Conservation (phyloP, 805 yeast genomes). For the Ogataea angusta region DNA sequence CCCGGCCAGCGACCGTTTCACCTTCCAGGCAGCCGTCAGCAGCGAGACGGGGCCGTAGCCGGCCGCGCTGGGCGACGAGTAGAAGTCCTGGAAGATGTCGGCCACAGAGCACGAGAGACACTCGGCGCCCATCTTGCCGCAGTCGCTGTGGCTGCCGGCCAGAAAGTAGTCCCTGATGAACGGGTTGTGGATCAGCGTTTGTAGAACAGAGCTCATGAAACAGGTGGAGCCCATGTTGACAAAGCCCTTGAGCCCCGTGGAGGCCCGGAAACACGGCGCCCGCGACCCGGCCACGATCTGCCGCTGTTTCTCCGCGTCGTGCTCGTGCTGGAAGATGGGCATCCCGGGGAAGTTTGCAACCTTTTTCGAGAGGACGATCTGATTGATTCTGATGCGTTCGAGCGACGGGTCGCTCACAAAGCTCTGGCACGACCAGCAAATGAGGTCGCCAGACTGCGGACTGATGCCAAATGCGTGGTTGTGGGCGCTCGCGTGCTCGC, state of each 20-base stretch:
- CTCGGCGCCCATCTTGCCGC: constrained; percentile 38
- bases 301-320: constrained; percentile 23
- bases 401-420: constrained; percentile 61
- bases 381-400: constrained; percentile 45
- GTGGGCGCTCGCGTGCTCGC: constrained; percentile 41
- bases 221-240: constrained; percentile 97
- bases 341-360: constrained; percentile 29
- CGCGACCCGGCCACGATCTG: constrained; percentile 34
- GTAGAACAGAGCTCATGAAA: constrained; percentile 91
- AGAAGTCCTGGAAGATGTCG: constrained; percentile 71
- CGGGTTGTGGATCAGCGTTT: constrained; percentile 88
- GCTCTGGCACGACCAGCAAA: constrained; percentile 77
- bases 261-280: constrained; percentile 50
- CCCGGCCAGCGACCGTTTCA: constrained; percentile 83
- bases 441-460: constrained; percentile 61
- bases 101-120: constrained; percentile 89
- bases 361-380: constrained; percentile 22
- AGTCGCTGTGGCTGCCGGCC: constrained; percentile 65
- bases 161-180: constrained; percentile 74
- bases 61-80: constrained; percentile 54
- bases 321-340: constrained; percentile 30
- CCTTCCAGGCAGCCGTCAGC: constrained; percentile 83
- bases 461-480: constrained; percentile 65
- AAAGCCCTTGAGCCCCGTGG: constrained; percentile 82
- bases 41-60: constrained; percentile 82